phyloP scores from a whole-genome alignment of 495 filamentous ascomycete genomes.

The Letharia columbiana region DNA sequence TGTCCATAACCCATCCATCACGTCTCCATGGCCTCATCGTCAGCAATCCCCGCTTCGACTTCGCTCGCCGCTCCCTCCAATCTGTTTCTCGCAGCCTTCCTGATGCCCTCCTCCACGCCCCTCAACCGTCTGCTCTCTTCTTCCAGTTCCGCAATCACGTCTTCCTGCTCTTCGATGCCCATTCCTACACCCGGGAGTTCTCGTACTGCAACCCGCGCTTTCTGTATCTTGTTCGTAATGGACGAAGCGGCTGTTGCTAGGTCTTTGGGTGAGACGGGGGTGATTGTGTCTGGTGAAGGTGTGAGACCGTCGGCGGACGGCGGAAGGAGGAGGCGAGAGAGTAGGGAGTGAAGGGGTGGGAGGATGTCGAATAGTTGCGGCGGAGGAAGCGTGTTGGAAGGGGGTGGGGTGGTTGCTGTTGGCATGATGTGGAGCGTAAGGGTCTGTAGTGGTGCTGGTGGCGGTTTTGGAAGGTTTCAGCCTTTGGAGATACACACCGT shows the following conservation, averaged over 20 bases:
- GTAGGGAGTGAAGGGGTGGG: slow-evolving; percentile 42
- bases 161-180: slow-evolving; percentile 66
- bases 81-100: slow-evolving; percentile 21
- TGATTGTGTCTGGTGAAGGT: slow-evolving; percentile 24
- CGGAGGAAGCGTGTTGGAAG: slow-evolving; percentile 65
- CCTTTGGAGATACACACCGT: slow-evolving; percentile 30
- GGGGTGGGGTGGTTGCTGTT: slow-evolving; percentile 36
- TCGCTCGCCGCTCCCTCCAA: slow-evolving; percentile 27
- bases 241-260: slow-evolving; percentile 63
- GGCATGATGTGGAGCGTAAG: slow-evolving; percentile 23
- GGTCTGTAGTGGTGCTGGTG: slow-evolving; percentile 20
- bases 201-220: slow-evolving; percentile 59
- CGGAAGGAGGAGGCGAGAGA: slow-evolving; percentile 22
- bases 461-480: slow-evolving; percentile 23
- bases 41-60: not conserved
- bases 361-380: slow-evolving; percentile 69
- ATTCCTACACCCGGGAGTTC: slow-evolving; percentile 66
- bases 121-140: slow-evolving; percentile 51
- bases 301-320: slow-evolving; percentile 13
- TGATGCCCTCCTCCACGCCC: slow-evolving; percentile 33
- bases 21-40: slow-evolving; percentile 10
- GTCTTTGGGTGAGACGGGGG: slow-evolving; percentile 63
- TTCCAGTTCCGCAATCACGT: slow-evolving; percentile 69
- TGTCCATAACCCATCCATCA: not conserved
- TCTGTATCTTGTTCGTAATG: slow-evolving; percentile 72